Conservation (phyloP, 2,329 filamentous ascomycete species). For the Botrytis tulipae region DNA sequence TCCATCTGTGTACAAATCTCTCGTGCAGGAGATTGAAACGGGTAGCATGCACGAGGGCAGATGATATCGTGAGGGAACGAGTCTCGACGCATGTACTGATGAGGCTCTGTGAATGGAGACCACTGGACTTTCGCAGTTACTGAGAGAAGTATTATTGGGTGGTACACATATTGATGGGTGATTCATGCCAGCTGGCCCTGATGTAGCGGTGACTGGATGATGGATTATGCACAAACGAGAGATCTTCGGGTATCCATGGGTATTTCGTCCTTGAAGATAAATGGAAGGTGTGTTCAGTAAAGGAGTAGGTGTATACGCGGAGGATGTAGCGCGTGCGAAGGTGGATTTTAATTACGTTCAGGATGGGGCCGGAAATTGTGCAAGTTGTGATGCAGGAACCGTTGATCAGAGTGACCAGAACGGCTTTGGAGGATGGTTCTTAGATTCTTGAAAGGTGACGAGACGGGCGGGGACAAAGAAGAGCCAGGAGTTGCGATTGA, state of each 20-base stretch:
- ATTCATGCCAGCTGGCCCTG: slow-evolving; percentile 38
- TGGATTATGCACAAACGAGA: too few relatives aligned
- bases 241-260: too few relatives aligned
- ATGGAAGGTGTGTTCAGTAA: too few relatives aligned
- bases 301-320: too few relatives aligned
- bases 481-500: neutral
- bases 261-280: too few relatives aligned
- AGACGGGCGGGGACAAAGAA: neutral
- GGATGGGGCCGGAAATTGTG: too few relatives aligned
- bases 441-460: slow-evolving; percentile 30
- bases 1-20: neutral
- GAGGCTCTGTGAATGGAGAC: neutral
- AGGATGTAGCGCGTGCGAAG: too few relatives aligned
- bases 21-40: neutral
- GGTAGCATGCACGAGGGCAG: neutral
- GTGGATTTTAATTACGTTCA: too few relatives aligned
- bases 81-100: neutral
- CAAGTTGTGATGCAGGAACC: too few relatives aligned
- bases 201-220: too few relatives aligned
- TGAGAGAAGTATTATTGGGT: slow-evolving; percentile 26
- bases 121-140: neutral
- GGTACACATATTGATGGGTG: slow-evolving; percentile 33
- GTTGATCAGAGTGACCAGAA: too few relatives aligned
- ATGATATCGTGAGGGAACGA: neutral
- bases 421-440: too few relatives aligned